These are phyloP conservation scores for Wickerhamiella occidentalis DNA, from an alignment of 805 yeast genomes.

Conservation along the genomic window DNA sequence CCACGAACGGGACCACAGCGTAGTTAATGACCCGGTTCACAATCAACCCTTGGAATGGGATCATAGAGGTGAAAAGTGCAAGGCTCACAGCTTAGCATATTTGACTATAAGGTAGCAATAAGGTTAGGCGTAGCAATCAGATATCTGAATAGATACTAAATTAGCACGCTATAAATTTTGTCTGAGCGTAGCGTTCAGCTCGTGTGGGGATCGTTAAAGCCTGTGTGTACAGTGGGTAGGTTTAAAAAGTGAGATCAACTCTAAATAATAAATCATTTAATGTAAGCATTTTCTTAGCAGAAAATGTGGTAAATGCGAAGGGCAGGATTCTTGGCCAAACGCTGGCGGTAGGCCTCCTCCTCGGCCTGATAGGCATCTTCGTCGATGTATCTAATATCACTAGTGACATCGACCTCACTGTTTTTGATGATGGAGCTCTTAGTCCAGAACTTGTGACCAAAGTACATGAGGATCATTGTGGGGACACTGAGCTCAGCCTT, in stretches of 20 bases:
- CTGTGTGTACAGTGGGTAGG: too few relatives aligned
- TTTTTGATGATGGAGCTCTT: not conserved
- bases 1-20: constrained; percentile 10
- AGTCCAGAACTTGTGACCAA: constrained; percentile 18
- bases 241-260: not conserved
- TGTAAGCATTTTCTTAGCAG: not conserved
- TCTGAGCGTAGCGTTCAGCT: too few relatives aligned
- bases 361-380: constrained; percentile 7
- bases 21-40: constrained; percentile 11
- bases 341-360: constrained; percentile 3
- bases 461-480: constrained; percentile 14
- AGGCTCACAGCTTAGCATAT: too few relatives aligned
- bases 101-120: too few relatives aligned
- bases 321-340: constrained; percentile 7
- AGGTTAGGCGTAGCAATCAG: too few relatives aligned
- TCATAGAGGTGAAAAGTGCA: not conserved
- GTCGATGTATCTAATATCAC: constrained; percentile 4
- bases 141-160: too few relatives aligned
- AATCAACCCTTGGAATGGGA: constrained; percentile 4
- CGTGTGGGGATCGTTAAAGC: too few relatives aligned
- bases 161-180: too few relatives aligned
- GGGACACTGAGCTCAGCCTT: constrained; percentile 41
- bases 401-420: constrained; percentile 6
- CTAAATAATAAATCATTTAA: not conserved
- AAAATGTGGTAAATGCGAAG: constrained; percentile 6